Evolutionary conservation across 2,329 filamentous ascomycete genomes (phyloP).

Genomic region (Calcarisporium arbuscula): DNA sequence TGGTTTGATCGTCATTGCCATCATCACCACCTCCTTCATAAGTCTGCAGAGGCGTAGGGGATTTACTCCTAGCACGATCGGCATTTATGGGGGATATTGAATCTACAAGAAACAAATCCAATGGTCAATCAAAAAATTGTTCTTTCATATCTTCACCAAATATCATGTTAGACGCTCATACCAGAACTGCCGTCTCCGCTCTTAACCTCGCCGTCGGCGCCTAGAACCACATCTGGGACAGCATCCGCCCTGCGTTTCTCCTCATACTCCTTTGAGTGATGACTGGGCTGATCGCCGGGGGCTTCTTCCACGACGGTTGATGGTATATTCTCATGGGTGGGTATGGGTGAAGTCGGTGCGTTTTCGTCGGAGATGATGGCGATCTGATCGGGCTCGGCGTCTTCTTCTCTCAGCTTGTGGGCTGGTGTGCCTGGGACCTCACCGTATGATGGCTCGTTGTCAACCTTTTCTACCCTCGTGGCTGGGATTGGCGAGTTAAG

Average conservation of each 20-base stretch:
- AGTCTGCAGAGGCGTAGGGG: constrained; percentile 12
- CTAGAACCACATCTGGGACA: constrained; percentile 45
- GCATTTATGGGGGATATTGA: constrained; percentile 20
- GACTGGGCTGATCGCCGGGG: constrained; percentile 32
- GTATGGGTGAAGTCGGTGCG: constrained; percentile 14
- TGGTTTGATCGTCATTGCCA: constrained; percentile 23
- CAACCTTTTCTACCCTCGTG: constrained; percentile 52
- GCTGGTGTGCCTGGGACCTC: constrained; percentile 57
- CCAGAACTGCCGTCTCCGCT: constrained; percentile 19
- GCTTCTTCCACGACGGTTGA: constrained; percentile 49
- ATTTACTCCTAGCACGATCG: constrained; percentile 24
- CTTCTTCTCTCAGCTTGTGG: constrained; percentile 47
- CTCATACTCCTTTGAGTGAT: constrained; percentile 37
- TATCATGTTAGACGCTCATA: constrained; percentile 19
- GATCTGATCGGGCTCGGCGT: constrained; percentile 57
- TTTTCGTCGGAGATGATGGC: constrained; percentile 34
- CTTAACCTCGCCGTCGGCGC: constrained; percentile 35
- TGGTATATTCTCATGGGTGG: constrained; percentile 26
- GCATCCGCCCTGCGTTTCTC: constrained; percentile 45
- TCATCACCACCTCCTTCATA: constrained; percentile 21
- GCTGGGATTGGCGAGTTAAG: constrained; percentile 48
- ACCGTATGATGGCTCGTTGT: constrained; percentile 45
- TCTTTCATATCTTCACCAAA: constrained; percentile 11
- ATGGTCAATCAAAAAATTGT: constrained; percentile 17
- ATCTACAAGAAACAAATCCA: constrained; percentile 19